phyloP scores from a whole-genome alignment of 805 yeast genomes.

The Starmerella gropengiesseri region DNA sequence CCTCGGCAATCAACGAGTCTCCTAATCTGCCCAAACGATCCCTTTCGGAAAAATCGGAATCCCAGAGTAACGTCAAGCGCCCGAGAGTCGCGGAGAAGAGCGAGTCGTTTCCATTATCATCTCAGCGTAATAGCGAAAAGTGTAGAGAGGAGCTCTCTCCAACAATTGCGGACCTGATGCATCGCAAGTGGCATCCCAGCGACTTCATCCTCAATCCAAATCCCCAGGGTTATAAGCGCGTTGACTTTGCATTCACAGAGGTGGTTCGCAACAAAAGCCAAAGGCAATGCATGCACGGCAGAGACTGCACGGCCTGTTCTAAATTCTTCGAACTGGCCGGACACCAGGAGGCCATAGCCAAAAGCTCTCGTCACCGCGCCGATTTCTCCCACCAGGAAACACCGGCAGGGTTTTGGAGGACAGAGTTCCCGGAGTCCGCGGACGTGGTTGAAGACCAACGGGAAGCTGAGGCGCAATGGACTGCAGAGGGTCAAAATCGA shows the following conservation, averaged over 20 bases:
- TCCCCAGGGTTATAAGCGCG: neutral
- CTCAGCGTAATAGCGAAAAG: neutral
- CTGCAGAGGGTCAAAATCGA: slow-evolving; percentile 11
- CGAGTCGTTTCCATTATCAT: neutral
- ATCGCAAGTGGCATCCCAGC: slow-evolving; percentile 15
- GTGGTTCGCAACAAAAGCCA: neutral
- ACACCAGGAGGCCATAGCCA: neutral
- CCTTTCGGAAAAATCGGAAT: too few relatives aligned
- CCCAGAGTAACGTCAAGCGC: too few relatives aligned
- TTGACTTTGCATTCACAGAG: neutral
- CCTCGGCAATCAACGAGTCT: neutral
- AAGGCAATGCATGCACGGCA: slow-evolving; percentile 11
- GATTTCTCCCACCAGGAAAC: slow-evolving; percentile 12
- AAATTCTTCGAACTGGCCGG: slow-evolving; percentile 3
- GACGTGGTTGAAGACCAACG: slow-evolving; percentile 1
- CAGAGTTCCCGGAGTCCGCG: slow-evolving; percentile 15
- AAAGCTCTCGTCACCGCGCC: slow-evolving; percentile 3
- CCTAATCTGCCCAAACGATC: neutral
- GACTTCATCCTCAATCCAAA: slow-evolving; percentile 13
- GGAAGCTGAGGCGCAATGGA: neutral
- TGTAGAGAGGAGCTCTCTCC: too few relatives aligned
- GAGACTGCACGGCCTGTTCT: slow-evolving; percentile 6
- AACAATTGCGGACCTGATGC: neutral
- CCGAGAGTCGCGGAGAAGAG: neutral
- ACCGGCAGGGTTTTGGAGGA: slow-evolving; percentile 19